Evolutionary conservation across 1,284 basidiomycete species (phyloP), one percentile per base, ranked within the genome.

Genomic region (Puccinia triticina): DNA sequence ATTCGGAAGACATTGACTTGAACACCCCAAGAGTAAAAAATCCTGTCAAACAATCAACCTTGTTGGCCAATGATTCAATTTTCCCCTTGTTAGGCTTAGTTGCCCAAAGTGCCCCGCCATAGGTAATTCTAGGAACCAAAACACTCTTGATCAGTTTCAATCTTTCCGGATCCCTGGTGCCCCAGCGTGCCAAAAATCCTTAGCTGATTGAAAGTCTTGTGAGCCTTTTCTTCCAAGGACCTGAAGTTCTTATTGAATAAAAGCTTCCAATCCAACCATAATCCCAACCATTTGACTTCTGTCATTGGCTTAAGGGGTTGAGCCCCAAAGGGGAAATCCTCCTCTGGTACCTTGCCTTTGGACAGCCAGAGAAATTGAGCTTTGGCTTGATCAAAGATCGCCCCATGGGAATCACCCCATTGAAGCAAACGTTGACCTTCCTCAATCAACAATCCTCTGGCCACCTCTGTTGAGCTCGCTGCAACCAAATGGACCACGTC

Each of bases 211-310:
- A 71, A 7, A 2, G 67, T 71, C 74, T 57, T 43, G 40, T 7
- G 7, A 2, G 10, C n/a, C 4, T 12, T 29, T 18, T 18, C 46
- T 14, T 18, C 32, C n/a, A 46, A 10, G 7, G 46, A 16, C 26
- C 14, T 2, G 23, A 43, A 43, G 12, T 43, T 43, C 1, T 3
- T 11, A 8, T 74, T 48, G 29, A 74, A 11, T 1, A 37, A 5
- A 11, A n/a, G n/a, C n/a, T n/a, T n/a, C n/a, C n/a, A n/a, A n/a
- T n/a, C 71, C 23, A 73, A 26, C n/a, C n/a, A n/a, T n/a, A n/a
- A n/a, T n/a, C n/a, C n/a, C n/a, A n/a, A n/a, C 71, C 71, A 73
- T 50, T 73, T 73, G 14, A 73, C 46, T 18, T 73, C 43, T 18
- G 23, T 14, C 10, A 16, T 10, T 2, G 32, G 18, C 5, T 8